Conservation (phyloP, 140 eudicot genomes). For the Stevia rebaudiana region DNA sequence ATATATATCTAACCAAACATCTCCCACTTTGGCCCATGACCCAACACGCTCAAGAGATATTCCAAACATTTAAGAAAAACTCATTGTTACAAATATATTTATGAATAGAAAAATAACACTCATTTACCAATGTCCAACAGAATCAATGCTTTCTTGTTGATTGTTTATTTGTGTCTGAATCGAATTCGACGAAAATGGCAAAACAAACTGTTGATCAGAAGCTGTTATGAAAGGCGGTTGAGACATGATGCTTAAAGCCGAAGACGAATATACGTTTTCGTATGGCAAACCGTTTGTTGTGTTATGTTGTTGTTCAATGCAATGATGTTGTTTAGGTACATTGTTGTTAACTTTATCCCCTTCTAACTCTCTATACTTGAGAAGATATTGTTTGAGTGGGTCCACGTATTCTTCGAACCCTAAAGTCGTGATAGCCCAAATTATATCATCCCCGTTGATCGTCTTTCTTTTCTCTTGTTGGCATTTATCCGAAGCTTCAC, state of each 20-base stretch:
- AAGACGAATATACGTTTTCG: conserved; percentile 36
- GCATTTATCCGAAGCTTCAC: conserved; percentile 70
- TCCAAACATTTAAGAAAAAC: conserved; percentile 6
- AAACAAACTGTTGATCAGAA: conserved; percentile 34
- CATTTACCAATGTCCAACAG: conserved; percentile 50
- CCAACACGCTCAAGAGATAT: not conserved
- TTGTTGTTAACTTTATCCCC: conserved; percentile 41
- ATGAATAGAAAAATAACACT: conserved; percentile 18
- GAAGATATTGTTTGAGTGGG: conserved; percentile 52
- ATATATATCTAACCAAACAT: not conserved
- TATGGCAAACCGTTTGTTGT: conserved; percentile 23
- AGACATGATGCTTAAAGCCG: conserved; percentile 37
- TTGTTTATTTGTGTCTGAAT: conserved; percentile 45
- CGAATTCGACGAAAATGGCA: conserved; percentile 42
- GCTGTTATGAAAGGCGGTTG: conserved; percentile 35
- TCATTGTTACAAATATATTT: conserved; percentile 19
- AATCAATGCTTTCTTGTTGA: conserved; percentile 50
- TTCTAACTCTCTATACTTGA: conserved; percentile 52
- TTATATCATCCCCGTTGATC: conserved; percentile 66
- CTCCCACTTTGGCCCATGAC: not conserved
- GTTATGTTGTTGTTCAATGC: conserved; percentile 34
- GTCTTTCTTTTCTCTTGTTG: conserved; percentile 68
- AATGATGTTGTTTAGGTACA: conserved; percentile 47
- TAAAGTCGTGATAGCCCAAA: conserved; percentile 65
- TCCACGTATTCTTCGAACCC: conserved; percentile 65